Evolutionary conservation across 129 eudicot species (phyloP).

Genomic region (Heracleum sosnowskyi): DNA sequence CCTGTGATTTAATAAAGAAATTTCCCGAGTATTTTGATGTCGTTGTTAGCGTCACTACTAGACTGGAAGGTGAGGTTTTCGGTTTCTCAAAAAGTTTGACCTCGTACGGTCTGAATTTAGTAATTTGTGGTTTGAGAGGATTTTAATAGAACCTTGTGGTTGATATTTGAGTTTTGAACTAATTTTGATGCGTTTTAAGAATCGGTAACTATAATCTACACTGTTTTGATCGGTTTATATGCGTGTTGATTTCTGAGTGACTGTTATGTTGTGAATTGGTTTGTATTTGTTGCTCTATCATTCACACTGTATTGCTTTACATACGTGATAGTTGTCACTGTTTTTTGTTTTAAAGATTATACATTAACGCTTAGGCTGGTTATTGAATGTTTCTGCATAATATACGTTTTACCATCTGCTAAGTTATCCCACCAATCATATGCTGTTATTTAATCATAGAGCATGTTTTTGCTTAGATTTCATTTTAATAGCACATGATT

Average conservation of each 20-base stretch:
- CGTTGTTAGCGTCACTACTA: conserved; percentile 96
- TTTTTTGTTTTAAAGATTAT: background rate
- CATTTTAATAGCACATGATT: background rate
- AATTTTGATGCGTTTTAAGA: background rate
- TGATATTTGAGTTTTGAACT: background rate
- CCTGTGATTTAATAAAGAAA: conserved; percentile 74
- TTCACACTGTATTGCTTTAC: background rate
- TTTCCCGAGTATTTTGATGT: conserved; percentile 94
- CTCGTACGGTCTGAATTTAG: background rate
- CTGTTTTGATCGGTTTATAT: background rate
- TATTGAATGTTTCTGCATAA: background rate
- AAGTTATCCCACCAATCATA: background rate
- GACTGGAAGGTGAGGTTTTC: too few relatives aligned
- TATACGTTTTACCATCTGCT: background rate
- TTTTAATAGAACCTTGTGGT: background rate
- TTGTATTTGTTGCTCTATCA: background rate
- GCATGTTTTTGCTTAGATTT: background rate
- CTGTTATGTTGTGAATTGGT: background rate
- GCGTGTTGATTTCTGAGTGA: background rate
- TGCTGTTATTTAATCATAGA: background rate
- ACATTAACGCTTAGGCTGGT: background rate
- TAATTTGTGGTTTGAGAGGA: background rate
- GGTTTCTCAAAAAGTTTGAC: too few relatives aligned
- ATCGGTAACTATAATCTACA: background rate
- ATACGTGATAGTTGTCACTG: background rate